A percentile compares a stretch with the other conserved stretches of the same genome.
These are phyloP conservation scores for Wickerhamomyces mucosus DNA, from an alignment of 805 yeast genomes.

Conservation along the genomic window DNA sequence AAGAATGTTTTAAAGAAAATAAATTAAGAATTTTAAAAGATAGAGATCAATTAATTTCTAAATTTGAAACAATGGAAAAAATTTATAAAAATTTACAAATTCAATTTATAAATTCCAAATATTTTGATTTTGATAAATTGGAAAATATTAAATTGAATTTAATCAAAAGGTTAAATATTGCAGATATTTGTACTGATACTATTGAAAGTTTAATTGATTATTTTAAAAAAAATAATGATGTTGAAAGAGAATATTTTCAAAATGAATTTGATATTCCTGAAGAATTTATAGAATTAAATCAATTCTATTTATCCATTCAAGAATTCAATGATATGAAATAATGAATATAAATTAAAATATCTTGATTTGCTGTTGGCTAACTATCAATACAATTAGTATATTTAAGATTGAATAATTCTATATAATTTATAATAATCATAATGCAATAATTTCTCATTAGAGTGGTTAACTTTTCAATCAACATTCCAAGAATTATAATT, in stretches of 20 bases:
- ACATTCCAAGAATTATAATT: too few species aligned
- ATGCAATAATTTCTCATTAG: too few species aligned
- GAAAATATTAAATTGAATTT: constrained; percentile 8
- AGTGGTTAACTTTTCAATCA: too few species aligned
- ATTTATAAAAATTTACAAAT: constrained; percentile 7
- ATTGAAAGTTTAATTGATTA: constrained; percentile 31
- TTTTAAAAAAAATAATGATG: constrained; percentile 23
- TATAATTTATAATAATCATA: too few species aligned
- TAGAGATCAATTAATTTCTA: constrained; percentile 1
- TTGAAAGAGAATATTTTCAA: constrained; percentile 22
- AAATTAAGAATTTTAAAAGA: constrained; percentile 7
- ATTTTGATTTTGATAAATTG: constrained; percentile 9
- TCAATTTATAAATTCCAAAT: constrained; percentile 6
- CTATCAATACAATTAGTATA: too few species aligned
- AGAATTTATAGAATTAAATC: constrained; percentile 28
- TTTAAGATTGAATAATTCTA: too few species aligned
- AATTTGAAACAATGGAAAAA: constrained; percentile 1
- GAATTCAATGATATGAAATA: too few species aligned
- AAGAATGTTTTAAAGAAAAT: constrained; percentile 7
- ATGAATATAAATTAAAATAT: too few species aligned
- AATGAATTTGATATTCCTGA: constrained; percentile 35
- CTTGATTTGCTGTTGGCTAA: too few species aligned
- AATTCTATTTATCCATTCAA: too few species aligned
- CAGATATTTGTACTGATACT: constrained; percentile 26
- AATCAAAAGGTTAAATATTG: constrained; percentile 3